Conservation (phyloP, 371 early-diverging fungal genomes). For the Mucor saturninus region DNA sequence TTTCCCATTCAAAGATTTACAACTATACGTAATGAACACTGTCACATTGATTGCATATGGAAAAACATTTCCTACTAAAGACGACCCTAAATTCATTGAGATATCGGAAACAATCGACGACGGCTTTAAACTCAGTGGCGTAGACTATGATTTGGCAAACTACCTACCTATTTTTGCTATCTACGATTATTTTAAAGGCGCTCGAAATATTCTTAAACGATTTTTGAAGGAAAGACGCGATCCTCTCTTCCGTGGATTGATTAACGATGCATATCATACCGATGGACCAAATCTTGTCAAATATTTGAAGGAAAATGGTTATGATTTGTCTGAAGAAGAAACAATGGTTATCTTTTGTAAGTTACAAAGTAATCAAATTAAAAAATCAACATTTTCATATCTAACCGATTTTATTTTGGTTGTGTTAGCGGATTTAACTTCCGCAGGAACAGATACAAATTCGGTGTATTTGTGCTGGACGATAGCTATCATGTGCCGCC, state of each 20-base stretch:
- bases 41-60: constrained; percentile 8
- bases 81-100: constrained; percentile 17
- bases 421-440: constrained; percentile 18
- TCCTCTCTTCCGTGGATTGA: constrained; percentile 5
- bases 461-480: constrained; percentile 16
- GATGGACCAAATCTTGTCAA: constrained; percentile 12
- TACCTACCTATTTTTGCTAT: constrained; percentile 16
- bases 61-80: not conserved
- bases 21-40: constrained; percentile 14
- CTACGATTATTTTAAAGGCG: constrained; percentile 2
- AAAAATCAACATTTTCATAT: not conserved
- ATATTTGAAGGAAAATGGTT: not conserved
- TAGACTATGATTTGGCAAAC: constrained; percentile 13
- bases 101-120: not conserved
- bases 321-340: not conserved
- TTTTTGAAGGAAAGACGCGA: constrained; percentile 5
- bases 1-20: constrained; percentile 9
- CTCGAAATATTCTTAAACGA: not conserved
- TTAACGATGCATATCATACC: not conserved
- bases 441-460: constrained; percentile 24
- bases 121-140: constrained; percentile 6
- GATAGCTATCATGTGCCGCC: constrained; percentile 17
- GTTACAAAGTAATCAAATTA: not conserved
- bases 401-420: constrained; percentile 5
- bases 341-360: constrained; percentile 6